Evolutionary conservation across 768 basidiomycete genomes (phyloP).

Genomic region (Tricholoma sp.): DNA sequence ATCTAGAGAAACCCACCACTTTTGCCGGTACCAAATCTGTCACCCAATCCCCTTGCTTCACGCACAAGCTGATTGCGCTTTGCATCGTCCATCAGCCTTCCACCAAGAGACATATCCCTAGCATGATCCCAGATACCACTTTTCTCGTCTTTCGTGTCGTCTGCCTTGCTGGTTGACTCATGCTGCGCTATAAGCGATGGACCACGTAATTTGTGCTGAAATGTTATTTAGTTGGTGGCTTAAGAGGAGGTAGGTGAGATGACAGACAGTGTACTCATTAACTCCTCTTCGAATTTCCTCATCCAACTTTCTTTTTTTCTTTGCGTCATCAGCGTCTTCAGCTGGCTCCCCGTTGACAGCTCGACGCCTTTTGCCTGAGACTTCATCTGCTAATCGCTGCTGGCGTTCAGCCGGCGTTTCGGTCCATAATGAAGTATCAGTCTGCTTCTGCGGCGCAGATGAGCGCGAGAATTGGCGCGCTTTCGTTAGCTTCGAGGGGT

Average conservation of each 20-base stretch:
- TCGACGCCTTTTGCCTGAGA: slow-evolving; percentile 83
- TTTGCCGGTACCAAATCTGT: slow-evolving; percentile 75
- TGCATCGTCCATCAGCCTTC: slow-evolving; percentile 85
- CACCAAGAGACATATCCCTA: slow-evolving; percentile 84
- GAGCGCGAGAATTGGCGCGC: slow-evolving; percentile 75
- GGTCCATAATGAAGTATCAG: slow-evolving; percentile 83
- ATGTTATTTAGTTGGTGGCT: background rate
- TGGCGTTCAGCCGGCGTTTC: slow-evolving; percentile 94
- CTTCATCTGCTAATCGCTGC: slow-evolving; percentile 89
- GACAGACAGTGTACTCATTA: slow-evolving; percentile 71
- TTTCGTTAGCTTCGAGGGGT: slow-evolving; percentile 74
- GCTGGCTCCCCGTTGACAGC: slow-evolving; percentile 50
- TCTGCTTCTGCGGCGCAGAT: slow-evolving; percentile 36
- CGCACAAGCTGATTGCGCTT: slow-evolving; percentile 72
- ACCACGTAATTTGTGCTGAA: slow-evolving; percentile 44
- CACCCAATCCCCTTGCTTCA: slow-evolving; percentile 78
- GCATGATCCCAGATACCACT: slow-evolving; percentile 87
- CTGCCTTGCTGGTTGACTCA: slow-evolving; percentile 28
- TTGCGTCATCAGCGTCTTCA: slow-evolving; percentile 37
- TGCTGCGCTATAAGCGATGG: slow-evolving; percentile 55
- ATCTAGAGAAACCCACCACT: slow-evolving; percentile 58
- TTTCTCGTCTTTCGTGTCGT: slow-evolving; percentile 44
- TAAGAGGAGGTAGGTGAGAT: background rate
- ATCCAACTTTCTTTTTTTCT: slow-evolving; percentile 59
- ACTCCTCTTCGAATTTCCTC: slow-evolving; percentile 68